Evolutionary conservation across 192 early-diverging fungal species (phyloP).

Genomic region (Thamnidium elegans): DNA sequence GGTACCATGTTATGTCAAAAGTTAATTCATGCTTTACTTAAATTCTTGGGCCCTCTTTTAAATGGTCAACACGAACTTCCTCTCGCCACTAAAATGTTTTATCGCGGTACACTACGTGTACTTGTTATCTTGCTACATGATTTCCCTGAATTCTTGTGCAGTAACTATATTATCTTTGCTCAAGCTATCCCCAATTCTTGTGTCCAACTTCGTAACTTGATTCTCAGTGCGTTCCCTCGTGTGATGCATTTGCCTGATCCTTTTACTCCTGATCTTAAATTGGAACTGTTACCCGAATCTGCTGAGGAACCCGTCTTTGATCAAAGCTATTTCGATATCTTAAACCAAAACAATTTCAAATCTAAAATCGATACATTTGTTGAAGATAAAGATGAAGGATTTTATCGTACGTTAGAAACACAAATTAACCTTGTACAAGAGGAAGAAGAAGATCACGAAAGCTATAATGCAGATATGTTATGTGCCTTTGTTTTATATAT

Average conservation of each 20-base stretch:
- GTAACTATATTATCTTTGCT: constrained; percentile 86
- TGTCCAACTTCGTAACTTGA: constrained; percentile 94
- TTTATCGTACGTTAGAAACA: constrained; percentile 53
- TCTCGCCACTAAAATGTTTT: constrained; percentile 74
- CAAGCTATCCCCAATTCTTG: constrained; percentile 88
- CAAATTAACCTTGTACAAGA: constrained; percentile 42
- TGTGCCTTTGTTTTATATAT: constrained; percentile 90
- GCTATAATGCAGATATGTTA: constrained; percentile 73
- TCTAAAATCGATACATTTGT: constrained; percentile 71
- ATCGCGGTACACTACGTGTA: constrained; percentile 85
- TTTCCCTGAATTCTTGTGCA: constrained; percentile 96
- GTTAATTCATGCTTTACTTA: constrained; percentile 77
- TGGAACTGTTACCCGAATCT: constrained; percentile 84
- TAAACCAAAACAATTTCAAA: constrained; percentile 62
- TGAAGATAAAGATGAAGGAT: constrained; percentile 49
- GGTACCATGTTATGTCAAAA: constrained; percentile 84
- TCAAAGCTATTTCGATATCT: constrained; percentile 67
- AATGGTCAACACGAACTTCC: constrained; percentile 53
- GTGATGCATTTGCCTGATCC: constrained; percentile 96
- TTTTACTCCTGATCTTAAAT: constrained; percentile 89
- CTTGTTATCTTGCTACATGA: constrained; percentile 92
- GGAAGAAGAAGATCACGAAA: constrained; percentile 31
- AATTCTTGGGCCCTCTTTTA: constrained; percentile 85
- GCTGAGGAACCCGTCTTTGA: constrained; percentile 78
- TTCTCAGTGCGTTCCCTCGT: constrained; percentile 94